Evolutionary conservation across 176 grass and related monocot species (phyloP).

Genomic region (Zea luxurians): DNA sequence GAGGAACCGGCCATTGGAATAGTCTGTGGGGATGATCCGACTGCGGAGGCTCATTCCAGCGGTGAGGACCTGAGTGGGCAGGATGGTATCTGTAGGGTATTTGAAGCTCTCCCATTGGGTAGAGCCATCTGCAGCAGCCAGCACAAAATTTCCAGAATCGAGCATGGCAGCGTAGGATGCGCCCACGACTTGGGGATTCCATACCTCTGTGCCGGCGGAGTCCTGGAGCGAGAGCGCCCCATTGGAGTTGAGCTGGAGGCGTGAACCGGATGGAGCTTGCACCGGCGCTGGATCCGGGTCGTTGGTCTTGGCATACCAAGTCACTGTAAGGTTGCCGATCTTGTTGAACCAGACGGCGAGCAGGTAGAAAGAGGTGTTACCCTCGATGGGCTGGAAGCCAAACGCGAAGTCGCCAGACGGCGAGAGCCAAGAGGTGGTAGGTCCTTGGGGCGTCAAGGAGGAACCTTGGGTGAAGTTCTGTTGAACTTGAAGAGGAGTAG

Average conservation of each 20-base stretch:
- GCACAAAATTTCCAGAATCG: slow-evolving; percentile 48
- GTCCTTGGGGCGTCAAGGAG: slow-evolving; percentile 10
- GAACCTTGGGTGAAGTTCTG: slow-evolving; percentile 33
- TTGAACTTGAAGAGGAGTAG: slow-evolving; percentile 3
- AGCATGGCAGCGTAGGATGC: slow-evolving; percentile 50
- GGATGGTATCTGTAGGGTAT: slow-evolving; percentile 49
- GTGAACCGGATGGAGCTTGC: slow-evolving; percentile 9
- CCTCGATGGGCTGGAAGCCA: slow-evolving; percentile 13
- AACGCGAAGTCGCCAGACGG: slow-evolving; percentile 29
- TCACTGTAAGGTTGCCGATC: slow-evolving; percentile 28
- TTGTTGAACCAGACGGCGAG: slow-evolving; percentile 60
- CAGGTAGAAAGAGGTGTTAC: slow-evolving; percentile 37
- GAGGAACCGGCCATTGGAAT: slow-evolving; percentile 45
- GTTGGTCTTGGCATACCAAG: slow-evolving; percentile 40
- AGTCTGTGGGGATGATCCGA: slow-evolving; percentile 42
- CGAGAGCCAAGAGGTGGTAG: slow-evolving; percentile 29
- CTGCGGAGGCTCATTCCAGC: background rate
- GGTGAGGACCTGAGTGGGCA: slow-evolving; percentile 42
- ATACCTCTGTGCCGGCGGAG: slow-evolving; percentile 18
- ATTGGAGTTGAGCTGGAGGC: slow-evolving; percentile 36
- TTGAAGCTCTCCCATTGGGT: slow-evolving; percentile 44
- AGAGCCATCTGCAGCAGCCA: slow-evolving; percentile 22
- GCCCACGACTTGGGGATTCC: slow-evolving; percentile 7
- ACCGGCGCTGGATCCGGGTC: background rate
- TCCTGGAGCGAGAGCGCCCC: slow-evolving; percentile 37